phyloP scores from a whole-genome alignment of 192 early-diverging fungal species.

The Backusella sp. region DNA sequence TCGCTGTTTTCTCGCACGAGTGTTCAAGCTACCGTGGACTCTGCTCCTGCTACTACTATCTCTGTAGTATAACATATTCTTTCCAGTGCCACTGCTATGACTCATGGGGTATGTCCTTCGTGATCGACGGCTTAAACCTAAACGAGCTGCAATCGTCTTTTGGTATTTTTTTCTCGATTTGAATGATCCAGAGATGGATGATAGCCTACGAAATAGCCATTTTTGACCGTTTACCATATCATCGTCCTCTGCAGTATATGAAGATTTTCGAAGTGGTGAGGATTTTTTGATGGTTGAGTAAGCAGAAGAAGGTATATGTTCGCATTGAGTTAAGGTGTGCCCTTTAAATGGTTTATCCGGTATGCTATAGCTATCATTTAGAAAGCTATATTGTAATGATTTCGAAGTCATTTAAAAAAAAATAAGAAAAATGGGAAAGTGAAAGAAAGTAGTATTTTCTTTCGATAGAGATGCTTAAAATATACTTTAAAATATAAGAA shows the following conservation, averaged over 20 bases:
- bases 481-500: not conserved
- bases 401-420: not conserved
- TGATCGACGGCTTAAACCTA: not conserved
- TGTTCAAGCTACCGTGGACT: not conserved
- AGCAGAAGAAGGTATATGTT: not conserved
- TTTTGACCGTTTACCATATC: not conserved
- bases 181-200: not conserved
- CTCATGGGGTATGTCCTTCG: not conserved
- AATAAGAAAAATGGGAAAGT: not conserved
- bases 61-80: not conserved
- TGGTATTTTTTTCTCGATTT: not conserved
- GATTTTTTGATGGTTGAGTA: not conserved
- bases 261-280: not conserved
- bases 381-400: not conserved
- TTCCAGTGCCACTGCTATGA: not conserved
- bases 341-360: not conserved
- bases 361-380: not conserved
- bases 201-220: not conserved
- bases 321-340: not conserved
- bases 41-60: not conserved
- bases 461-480: not conserved
- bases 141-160: not conserved
- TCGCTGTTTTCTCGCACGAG: not conserved
- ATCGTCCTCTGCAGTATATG: not conserved
- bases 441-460: not conserved